These are phyloP conservation scores for Nyctanthes arbortristis DNA, from an alignment of 257 asterid genomes.

Conservation along the genomic window DNA sequence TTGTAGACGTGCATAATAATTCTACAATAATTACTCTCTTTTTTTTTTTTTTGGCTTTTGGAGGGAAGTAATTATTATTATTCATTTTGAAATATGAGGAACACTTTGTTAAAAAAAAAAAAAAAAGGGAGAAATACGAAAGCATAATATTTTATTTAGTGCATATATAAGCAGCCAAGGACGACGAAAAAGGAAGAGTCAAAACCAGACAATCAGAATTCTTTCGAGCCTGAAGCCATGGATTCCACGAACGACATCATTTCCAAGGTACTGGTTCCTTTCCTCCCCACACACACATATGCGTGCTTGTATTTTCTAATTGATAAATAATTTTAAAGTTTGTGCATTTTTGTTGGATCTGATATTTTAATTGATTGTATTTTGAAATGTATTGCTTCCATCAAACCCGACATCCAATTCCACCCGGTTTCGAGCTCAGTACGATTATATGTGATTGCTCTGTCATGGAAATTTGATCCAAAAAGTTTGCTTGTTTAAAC, in stretches of 20 bases:
- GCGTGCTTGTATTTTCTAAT: neutral
- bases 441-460: conserved; percentile 1
- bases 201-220: neutral
- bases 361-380: conserved; percentile 6
- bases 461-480: neutral
- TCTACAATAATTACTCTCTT: too few relatives aligned
- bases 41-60: too few relatives aligned
- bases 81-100: too few relatives aligned
- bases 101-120: too few relatives aligned
- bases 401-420: conserved; percentile 6
- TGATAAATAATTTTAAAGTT: neutral
- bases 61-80: too few relatives aligned
- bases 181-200: neutral
- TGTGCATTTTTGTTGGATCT: conserved; percentile 13
- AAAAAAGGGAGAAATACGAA: too few relatives aligned
- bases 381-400: conserved; percentile 13
- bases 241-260: conserved; percentile 33
- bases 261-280: conserved; percentile 34
- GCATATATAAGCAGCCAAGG: too few relatives aligned
- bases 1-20: too few relatives aligned
- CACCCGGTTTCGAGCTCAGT: neutral
- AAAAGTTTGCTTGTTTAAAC: neutral
- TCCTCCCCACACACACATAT: neutral
- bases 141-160: too few relatives aligned
- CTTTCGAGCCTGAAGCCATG: conserved; percentile 31